These are phyloP conservation scores for Yarrowia alimentaria DNA, from an alignment of 805 yeast genomes.

Conservation along the genomic window DNA sequence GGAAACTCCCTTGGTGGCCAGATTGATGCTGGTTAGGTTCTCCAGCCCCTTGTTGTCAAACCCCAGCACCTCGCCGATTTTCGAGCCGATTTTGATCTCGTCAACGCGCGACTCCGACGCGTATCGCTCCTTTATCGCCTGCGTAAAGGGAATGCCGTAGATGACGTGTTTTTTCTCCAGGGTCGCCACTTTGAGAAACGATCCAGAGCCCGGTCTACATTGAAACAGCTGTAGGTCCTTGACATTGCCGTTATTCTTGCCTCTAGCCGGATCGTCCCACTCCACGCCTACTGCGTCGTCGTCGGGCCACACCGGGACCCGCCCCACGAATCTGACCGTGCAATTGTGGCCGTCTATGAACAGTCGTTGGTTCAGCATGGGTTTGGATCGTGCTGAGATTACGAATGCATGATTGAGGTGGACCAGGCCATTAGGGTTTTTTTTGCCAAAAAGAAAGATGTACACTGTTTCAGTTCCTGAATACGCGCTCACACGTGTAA, in stretches of 20 bases:
- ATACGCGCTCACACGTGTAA: no score
- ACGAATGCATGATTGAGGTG: neutral
- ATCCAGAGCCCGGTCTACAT: constrained; percentile 51
- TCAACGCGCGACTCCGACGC: constrained; percentile 21
- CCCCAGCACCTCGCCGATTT: constrained; percentile 62
- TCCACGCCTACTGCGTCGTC: constrained; percentile 69
- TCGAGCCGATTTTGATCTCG: constrained; percentile 42
- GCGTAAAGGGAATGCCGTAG: constrained; percentile 52
- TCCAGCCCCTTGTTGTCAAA: constrained; percentile 47
- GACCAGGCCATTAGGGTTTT: neutral
- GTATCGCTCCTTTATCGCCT: constrained; percentile 48
- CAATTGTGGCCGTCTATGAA: constrained; percentile 10
- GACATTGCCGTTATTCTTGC: constrained; percentile 67
- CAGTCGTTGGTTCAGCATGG: constrained; percentile 5
- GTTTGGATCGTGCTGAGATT: neutral
- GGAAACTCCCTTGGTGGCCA: constrained; percentile 2
- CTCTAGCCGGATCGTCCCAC: constrained; percentile 73
- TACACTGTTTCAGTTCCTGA: no score
- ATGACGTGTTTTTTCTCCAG: constrained; percentile 38
- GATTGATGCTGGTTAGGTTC: neutral
- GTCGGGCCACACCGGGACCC: constrained; percentile 51
- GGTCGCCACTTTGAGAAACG: constrained; percentile 56
- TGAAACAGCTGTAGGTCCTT: constrained; percentile 57
- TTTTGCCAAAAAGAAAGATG: no score
- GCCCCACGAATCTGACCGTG: neutral